A percentile compares a stretch with the other conserved stretches of the same genome.
Evolutionary conservation across 2,329 filamentous ascomycete genomes (phyloP).

Genomic region (Amauroascus niger): DNA sequence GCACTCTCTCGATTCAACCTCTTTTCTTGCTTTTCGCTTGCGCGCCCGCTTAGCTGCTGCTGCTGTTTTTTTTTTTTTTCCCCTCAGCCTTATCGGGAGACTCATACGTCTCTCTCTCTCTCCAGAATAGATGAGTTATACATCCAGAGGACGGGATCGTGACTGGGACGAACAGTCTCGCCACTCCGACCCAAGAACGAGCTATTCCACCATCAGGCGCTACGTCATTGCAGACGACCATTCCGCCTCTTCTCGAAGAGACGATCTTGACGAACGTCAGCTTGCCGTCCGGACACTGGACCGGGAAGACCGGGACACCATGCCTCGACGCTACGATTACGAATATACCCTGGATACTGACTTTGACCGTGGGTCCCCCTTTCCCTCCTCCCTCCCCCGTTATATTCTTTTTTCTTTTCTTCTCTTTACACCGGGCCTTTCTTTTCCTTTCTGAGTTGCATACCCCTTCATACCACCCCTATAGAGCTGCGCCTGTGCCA

Average conservation of each 20-base stretch:
- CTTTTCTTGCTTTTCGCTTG: not conserved
- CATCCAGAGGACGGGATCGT: conserved; percentile 30
- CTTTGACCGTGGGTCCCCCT: conserved; percentile 36
- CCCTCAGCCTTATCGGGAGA: not conserved
- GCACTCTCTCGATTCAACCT: not conserved
- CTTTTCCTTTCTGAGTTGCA: conserved; percentile 32
- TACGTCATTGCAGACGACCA: conserved; percentile 42
- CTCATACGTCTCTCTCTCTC: conserved; percentile 28
- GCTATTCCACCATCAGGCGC: conserved; percentile 44
- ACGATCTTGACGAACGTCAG: conserved; percentile 34
- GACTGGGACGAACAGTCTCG: conserved; percentile 36
- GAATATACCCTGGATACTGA: conserved; percentile 38
- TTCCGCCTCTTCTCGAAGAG: conserved; percentile 30
- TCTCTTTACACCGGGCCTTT: conserved; percentile 41
- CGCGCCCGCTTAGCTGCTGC: not conserved
- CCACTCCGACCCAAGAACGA: conserved; percentile 31
- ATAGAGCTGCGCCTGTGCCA: no score
- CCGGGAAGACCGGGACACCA: conserved; percentile 29
- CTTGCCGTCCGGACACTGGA: conserved; percentile 36
- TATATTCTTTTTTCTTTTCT: no score
- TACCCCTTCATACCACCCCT: conserved; percentile 28
- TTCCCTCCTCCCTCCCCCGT: no score
- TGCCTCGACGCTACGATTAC: conserved; percentile 33
- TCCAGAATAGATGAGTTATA: conserved; percentile 31
- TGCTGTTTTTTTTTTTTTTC: not conserved